A percentile compares a stretch with the other conserved stretches of the same genome.
These are phyloP conservation scores for Elongisporangium undulatum DNA, from an alignment of 352 stramenopile genomes.

Conservation along the genomic window DNA sequence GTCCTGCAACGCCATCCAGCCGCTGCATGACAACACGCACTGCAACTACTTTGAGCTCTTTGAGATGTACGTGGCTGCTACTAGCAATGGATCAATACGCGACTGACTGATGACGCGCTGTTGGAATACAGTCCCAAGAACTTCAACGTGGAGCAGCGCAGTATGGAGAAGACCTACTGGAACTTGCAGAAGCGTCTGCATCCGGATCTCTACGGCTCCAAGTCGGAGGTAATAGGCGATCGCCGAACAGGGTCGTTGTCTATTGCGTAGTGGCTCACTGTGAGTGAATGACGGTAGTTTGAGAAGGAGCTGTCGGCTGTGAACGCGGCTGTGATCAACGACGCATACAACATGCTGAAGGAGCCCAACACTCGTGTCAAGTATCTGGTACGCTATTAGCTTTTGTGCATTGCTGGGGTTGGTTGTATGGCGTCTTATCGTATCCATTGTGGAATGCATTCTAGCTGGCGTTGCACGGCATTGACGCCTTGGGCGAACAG, in stretches of 20 bases:
- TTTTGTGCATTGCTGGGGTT: no score
- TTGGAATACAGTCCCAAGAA: conserved; percentile 50
- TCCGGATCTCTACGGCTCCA: conserved; percentile 81
- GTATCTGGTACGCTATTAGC: conserved; percentile 52
- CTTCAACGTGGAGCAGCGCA: conserved; percentile 75
- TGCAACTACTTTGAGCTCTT: conserved; percentile 89
- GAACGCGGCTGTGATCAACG: conserved; percentile 79
- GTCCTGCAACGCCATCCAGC: conserved; percentile 74
- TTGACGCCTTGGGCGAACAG: conserved; percentile 75
- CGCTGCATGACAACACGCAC: conserved; percentile 42
- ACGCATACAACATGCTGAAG: conserved; percentile 87
- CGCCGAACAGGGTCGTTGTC: neutral
- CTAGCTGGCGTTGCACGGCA: conserved; percentile 74
- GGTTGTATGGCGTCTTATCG: neutral
- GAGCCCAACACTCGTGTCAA: conserved; percentile 81
- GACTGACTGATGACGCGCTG: conserved; percentile 5
- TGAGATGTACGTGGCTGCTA: conserved; percentile 61
- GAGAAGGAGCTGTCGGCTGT: conserved; percentile 75
- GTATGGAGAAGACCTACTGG: conserved; percentile 86
- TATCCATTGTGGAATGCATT: neutral
- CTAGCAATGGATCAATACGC: neutral
- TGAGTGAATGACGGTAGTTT: conserved; percentile 28
- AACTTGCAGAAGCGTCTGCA: conserved; percentile 84
- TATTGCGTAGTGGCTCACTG: neutral
- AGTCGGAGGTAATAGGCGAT: conserved; percentile 54